Evolutionary conservation across 768 basidiomycete genomes (phyloP).

Genomic region (Gymnopilus junonius): DNA sequence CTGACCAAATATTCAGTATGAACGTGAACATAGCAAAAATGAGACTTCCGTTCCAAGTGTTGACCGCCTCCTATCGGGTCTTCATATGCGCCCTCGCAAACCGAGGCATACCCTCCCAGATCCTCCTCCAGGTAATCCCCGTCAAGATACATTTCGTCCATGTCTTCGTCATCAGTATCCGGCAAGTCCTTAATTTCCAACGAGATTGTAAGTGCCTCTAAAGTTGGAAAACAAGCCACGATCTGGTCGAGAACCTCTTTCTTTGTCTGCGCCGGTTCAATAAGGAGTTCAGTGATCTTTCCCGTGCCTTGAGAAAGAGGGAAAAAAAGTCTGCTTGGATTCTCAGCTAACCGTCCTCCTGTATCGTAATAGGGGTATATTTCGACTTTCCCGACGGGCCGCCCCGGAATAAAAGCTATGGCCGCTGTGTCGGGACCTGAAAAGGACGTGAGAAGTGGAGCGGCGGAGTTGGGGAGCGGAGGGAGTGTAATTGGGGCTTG

Average conservation of each 20-base stretch:
- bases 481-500: neutral
- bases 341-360: too few species aligned
- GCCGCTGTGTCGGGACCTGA: neutral
- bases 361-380: neutral
- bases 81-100: neutral
- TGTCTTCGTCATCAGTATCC: neutral
- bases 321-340: neutral
- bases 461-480: neutral
- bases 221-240: neutral
- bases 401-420: neutral
- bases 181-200: neutral
- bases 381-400: neutral
- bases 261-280: neutral
- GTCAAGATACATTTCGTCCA: too few species aligned
- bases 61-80: neutral
- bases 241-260: neutral
- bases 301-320: neutral
- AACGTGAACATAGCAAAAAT: neutral
- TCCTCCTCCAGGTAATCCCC: neutral
- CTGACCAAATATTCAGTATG: neutral
- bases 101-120: neutral
- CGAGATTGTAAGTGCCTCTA: neutral
- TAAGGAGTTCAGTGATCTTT: neutral
- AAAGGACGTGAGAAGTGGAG: neutral
- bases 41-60: neutral